These are phyloP conservation scores for Colletotrichum musicola DNA, from an alignment of 2,329 filamentous ascomycete genomes.

Conservation along the genomic window DNA sequence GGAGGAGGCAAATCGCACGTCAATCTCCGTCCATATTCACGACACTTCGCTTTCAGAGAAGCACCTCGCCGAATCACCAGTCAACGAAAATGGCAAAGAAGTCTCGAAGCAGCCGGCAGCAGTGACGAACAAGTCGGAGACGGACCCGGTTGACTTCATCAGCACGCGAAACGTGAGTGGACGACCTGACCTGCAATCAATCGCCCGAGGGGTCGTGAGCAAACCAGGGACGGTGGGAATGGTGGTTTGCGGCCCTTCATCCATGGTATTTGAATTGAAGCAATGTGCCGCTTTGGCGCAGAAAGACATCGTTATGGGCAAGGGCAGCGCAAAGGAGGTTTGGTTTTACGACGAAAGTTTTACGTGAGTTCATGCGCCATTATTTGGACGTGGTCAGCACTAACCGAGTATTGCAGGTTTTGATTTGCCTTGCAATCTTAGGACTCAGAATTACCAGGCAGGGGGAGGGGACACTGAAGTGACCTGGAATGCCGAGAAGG, in stretches of 20 bases:
- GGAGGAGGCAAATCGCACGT: neutral
- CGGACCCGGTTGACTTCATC: neutral
- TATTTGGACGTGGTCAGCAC: neutral
- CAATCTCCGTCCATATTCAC: neutral
- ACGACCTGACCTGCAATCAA: conserved; percentile 38
- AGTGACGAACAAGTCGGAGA: conserved; percentile 8
- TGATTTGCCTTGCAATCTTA: neutral
- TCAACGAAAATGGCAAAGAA: conserved; percentile 3
- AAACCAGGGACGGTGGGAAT: conserved; percentile 39
- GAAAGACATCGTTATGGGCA: neutral
- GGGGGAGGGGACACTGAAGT: too few relatives aligned
- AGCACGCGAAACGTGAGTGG: conserved; percentile 6
- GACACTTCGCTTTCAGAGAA: conserved; percentile 6
- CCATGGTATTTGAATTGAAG: conserved; percentile 43
- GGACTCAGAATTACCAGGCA: neutral
- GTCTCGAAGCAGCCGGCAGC: neutral
- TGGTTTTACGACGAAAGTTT: conserved; percentile 45
- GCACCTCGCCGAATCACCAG: neutral
- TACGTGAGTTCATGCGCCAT: conserved; percentile 34
- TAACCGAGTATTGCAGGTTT: neutral
- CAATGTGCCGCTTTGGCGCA: conserved; percentile 41
- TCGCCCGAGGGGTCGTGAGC: conserved; percentile 11
- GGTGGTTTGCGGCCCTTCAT: conserved; percentile 43
- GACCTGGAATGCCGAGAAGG: too few relatives aligned
- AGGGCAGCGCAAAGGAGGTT: conserved; percentile 39